phyloP scores from a whole-genome alignment of 768 basidiomycete genomes.

The Leccinum sublutescens region DNA sequence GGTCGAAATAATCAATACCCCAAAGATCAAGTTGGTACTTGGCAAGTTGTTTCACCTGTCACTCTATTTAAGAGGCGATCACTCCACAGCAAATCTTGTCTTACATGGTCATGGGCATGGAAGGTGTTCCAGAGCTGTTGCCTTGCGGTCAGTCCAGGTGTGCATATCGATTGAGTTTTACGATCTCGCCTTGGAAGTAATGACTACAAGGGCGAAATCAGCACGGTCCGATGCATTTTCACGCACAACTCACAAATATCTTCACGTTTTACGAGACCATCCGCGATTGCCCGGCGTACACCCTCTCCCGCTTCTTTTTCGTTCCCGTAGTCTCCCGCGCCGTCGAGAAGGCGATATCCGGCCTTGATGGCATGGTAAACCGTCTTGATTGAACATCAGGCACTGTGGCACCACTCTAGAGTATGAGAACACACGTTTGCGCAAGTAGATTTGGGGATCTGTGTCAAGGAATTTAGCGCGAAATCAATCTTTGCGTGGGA shows the following conservation, averaged over 20 bases:
- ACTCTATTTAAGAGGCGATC: not conserved
- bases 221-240: not conserved
- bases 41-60: conserved; percentile 51
- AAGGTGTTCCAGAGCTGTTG: conserved; percentile 83
- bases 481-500: not conserved
- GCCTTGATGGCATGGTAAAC: conserved; percentile 85
- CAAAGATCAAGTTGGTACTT: conserved; percentile 73
- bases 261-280: conserved; percentile 83
- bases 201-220: conserved; percentile 44
- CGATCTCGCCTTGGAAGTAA: conserved; percentile 70
- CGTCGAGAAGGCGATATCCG: conserved; percentile 85
- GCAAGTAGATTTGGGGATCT: conserved; percentile 60
- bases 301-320: conserved; percentile 85
- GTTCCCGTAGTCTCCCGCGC: conserved; percentile 86
- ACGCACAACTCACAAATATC: conserved; percentile 65
- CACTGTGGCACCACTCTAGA: not conserved
- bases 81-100: conserved; percentile 13
- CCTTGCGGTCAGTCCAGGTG: conserved; percentile 5
- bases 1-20: conserved; percentile 83
- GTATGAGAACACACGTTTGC: conserved; percentile 47
- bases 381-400: conserved; percentile 40
- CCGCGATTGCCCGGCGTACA: conserved; percentile 70
- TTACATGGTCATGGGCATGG: conserved; percentile 75
- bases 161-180: not conserved
- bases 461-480: conserved; percentile 2